These are phyloP conservation scores for Lycium ferocissimum DNA, from an alignment of 257 asterid species.

Conservation along the genomic window DNA sequence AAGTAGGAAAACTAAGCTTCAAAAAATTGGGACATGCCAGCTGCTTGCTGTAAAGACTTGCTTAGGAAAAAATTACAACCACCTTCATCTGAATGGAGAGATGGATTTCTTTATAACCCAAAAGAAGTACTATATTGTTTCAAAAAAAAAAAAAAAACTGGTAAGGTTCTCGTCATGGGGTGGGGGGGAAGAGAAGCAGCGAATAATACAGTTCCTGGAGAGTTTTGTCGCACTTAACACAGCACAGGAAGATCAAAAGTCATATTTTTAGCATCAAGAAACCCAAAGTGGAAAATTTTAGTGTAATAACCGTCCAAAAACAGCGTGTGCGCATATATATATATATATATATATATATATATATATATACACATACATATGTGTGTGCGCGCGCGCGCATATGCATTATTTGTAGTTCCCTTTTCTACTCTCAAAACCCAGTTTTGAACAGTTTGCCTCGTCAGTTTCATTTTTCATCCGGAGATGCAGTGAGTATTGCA, in stretches of 20 bases:
- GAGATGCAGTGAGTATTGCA: neutral
- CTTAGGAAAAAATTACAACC: neutral
- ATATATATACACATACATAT: neutral
- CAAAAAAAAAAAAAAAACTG: neutral
- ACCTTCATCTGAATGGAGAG: neutral
- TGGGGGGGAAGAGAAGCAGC: neutral
- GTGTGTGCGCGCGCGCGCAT: neutral
- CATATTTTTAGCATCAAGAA: neutral
- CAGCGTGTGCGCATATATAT: no score
- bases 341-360: neutral
- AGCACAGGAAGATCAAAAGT: neutral
- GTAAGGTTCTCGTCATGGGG: neutral
- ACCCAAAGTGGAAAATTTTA: neutral
- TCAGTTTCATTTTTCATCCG: conserved; percentile 8
- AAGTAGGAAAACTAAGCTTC: conserved; percentile 9
- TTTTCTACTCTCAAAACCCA: neutral
- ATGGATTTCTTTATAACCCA: conserved; percentile 17
- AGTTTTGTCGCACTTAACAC: conserved; percentile 2
- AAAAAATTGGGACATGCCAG: neutral
- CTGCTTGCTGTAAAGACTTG: neutral
- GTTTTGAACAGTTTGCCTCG: neutral
- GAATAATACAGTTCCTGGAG: neutral
- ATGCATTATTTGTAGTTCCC: neutral
- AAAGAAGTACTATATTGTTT: neutral
- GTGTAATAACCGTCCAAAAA: neutral